Percentiles rank a stretch among this genome's conserved stretches.
Conservation (phyloP, 2,329 filamentous ascomycete species). For the Penicillium sclerotigenum region DNA sequence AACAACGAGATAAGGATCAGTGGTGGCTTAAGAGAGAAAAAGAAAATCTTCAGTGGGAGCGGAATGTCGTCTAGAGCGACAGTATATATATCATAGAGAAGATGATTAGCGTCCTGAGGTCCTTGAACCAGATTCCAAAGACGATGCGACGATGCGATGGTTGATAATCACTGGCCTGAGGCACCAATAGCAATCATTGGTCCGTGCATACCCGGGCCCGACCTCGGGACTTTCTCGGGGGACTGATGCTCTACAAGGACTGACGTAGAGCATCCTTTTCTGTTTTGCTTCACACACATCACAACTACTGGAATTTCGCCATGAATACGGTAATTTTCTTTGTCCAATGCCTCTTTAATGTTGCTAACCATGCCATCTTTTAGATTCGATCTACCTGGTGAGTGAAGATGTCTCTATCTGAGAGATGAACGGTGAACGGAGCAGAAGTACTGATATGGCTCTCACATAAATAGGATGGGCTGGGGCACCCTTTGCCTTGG, state of each 20-base stretch:
- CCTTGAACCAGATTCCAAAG: background rate
- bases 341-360: background rate
- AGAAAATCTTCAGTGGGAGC: no score
- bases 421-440: background rate
- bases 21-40: background rate
- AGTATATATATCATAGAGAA: background rate
- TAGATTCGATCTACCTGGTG: slow-evolving; percentile 60
- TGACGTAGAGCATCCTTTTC: slow-evolving; percentile 22
- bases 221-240: background rate
- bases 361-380: slow-evolving; percentile 10
- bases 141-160: background rate
- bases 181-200: slow-evolving; percentile 15
- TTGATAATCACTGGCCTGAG: slow-evolving; percentile 25
- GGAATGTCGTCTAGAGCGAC: background rate
- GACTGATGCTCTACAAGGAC: background rate
- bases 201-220: background rate
- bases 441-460: slow-evolving; percentile 17
- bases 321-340: slow-evolving; percentile 54
- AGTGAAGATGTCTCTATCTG: slow-evolving; percentile 24
- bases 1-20: background rate
- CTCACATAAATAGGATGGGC: slow-evolving; percentile 64
- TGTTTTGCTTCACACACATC: slow-evolving; percentile 3
- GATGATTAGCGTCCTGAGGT: background rate
- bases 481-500: slow-evolving; percentile 86
- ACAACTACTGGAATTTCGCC: slow-evolving; percentile 10